A percentile compares a stretch with the other conserved stretches of the same genome.
phyloP scores from a whole-genome alignment of 306 rosid genomes.

The Hylodesmum podocarpum region DNA sequence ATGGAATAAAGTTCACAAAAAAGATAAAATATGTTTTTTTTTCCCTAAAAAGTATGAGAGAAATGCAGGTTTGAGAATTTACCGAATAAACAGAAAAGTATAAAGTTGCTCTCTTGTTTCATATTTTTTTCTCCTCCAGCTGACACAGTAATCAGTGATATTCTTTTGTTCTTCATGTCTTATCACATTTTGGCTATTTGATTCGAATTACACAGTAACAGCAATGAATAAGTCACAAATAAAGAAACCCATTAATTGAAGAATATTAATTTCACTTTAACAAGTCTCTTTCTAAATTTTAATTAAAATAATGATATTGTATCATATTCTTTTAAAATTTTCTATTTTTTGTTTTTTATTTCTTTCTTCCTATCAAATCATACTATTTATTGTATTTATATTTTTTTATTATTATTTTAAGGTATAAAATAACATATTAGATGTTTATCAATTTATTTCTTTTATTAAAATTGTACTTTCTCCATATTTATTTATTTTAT shows the following conservation, averaged over 20 bases:
- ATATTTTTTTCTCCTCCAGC: background rate
- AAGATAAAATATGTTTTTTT: background rate
- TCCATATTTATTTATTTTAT: background rate
- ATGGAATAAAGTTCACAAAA: background rate
- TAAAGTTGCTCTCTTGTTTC: background rate
- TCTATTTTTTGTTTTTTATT: too few relatives aligned
- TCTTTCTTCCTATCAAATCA: too few relatives aligned
- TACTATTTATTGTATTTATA: too few relatives aligned
- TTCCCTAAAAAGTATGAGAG: background rate
- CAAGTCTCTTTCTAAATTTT: background rate
- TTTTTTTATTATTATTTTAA: too few relatives aligned
- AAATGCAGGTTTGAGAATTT: background rate
- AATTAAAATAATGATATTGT: too few relatives aligned
- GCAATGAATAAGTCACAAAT: background rate
- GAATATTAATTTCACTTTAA: background rate
- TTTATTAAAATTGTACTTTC: too few relatives aligned
- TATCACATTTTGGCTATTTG: background rate
- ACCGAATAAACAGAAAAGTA: background rate
- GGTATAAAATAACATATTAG: too few relatives aligned
- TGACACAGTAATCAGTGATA: slow-evolving; percentile 7
- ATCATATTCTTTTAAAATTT: too few relatives aligned
- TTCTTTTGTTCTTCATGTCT: background rate
- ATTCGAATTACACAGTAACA: background rate
- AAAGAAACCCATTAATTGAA: background rate
- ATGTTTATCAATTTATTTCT: too few relatives aligned